Conservation (phyloP, 202 grass and related monocot species). For the Saccharum hybrid region DNA sequence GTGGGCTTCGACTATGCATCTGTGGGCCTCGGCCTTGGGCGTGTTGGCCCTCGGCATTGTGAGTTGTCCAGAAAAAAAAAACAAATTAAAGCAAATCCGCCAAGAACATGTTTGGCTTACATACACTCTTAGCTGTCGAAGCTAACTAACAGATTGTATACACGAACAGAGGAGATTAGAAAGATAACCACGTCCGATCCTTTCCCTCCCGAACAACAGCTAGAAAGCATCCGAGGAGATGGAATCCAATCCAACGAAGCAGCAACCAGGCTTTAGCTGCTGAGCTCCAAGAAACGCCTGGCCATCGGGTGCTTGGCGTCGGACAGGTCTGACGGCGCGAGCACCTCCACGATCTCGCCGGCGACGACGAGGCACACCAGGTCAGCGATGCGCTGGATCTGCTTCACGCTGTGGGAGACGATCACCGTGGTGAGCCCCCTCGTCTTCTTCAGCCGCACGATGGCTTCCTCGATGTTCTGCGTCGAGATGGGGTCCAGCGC, state of each 20-base stretch:
- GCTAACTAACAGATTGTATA: background rate
- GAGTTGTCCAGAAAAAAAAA: too few relatives aligned
- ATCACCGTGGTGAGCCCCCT: conserved; percentile 77
- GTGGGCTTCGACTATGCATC: too few relatives aligned
- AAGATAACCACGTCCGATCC: background rate
- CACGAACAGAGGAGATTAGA: background rate
- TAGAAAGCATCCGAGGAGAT: background rate
- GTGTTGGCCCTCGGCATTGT: too few relatives aligned
- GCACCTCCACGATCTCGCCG: conserved; percentile 87
- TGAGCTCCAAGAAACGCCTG: conserved; percentile 85
- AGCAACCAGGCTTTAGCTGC: conserved; percentile 27
- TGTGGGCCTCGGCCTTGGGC: too few relatives aligned
- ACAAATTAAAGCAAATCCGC: background rate
- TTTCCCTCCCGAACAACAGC: background rate
- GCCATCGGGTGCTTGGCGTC: conserved; percentile 83
- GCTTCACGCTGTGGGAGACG: conserved; percentile 96
- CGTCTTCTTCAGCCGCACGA: conserved; percentile 78
- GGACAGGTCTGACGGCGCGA: conserved; percentile 63
- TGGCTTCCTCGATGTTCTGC: conserved; percentile 93
- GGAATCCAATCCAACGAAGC: background rate
- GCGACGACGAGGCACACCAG: conserved; percentile 82
- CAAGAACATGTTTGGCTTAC: background rate
- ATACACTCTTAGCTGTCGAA: background rate
- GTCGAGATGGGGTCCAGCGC: conserved; percentile 95
- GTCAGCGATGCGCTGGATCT: conserved; percentile 92